Conservation (phyloP, 2,329 filamentous ascomycete species). For the Aureobasidium sp. region DNA sequence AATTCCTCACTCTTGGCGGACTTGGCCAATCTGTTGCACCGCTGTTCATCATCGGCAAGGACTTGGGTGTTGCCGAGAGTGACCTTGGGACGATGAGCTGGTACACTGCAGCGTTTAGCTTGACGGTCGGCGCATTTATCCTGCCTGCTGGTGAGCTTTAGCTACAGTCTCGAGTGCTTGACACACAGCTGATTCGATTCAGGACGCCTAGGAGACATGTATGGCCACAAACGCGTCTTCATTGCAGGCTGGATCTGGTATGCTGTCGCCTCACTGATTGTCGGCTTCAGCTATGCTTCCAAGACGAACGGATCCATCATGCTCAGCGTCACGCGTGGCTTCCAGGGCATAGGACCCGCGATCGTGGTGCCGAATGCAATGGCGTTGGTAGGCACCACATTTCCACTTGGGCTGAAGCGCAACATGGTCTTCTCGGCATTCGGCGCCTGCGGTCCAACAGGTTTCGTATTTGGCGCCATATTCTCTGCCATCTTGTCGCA, state of each 20-base stretch:
- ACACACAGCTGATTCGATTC: background rate
- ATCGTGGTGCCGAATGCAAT: slow-evolving; percentile 33
- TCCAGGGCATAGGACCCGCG: slow-evolving; percentile 36
- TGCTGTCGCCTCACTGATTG: slow-evolving; percentile 34
- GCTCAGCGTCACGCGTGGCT: slow-evolving; percentile 33
- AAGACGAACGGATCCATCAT: slow-evolving; percentile 24
- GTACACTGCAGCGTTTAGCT: slow-evolving; percentile 38
- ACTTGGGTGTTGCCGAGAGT: slow-evolving; percentile 34
- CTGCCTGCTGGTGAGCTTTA: slow-evolving; percentile 31
- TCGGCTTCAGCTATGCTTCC: slow-evolving; percentile 34
- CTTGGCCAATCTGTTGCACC: slow-evolving; percentile 29
- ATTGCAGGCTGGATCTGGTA: slow-evolving; percentile 36
- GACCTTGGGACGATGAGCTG: slow-evolving; percentile 37
- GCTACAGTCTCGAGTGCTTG: background rate
- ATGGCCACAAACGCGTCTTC: slow-evolving; percentile 38
- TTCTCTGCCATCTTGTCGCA: slow-evolving; percentile 31
- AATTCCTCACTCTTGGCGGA: slow-evolving; percentile 18
- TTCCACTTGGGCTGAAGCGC: slow-evolving; percentile 31
- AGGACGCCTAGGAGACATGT: slow-evolving; percentile 37
- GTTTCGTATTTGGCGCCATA: slow-evolving; percentile 30
- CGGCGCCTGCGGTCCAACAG: slow-evolving; percentile 31
- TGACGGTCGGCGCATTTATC: slow-evolving; percentile 42
- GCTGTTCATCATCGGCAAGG: slow-evolving; percentile 40
- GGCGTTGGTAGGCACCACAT: slow-evolving; percentile 30
- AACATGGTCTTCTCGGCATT: slow-evolving; percentile 35